These are phyloP conservation scores for Sporobolomyces pararoseus DNA, from an alignment of 768 basidiomycete species.

Conservation along the genomic window DNA sequence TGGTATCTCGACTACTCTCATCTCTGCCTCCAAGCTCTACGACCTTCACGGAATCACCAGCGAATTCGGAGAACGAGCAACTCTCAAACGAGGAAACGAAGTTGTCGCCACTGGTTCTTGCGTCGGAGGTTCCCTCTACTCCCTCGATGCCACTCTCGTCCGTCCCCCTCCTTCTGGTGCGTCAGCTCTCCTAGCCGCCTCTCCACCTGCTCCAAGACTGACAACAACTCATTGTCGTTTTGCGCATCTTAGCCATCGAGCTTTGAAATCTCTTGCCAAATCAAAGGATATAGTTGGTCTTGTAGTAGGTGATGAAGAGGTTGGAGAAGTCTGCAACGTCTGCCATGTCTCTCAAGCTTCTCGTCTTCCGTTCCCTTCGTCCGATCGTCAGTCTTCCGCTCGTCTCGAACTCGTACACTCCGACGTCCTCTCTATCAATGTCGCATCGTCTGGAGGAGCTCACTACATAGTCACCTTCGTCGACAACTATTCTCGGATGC, in stretches of 20 bases:
- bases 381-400: background rate
- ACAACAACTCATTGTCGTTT: conserved; percentile 8
- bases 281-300: background rate
- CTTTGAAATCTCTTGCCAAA: background rate
- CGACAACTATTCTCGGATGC: conserved; percentile 41
- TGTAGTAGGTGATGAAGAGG: background rate
- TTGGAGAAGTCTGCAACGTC: background rate
- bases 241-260: conserved; percentile 1
- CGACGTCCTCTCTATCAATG: conserved; percentile 3
- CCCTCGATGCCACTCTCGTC: background rate
- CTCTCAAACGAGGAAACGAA: background rate
- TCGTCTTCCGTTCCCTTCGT: background rate
- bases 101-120: conserved; percentile 11
- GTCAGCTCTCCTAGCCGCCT: conserved; percentile 5
- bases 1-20: conserved; percentile 8
- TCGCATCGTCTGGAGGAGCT: conserved; percentile 5
- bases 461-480: conserved; percentile 44
- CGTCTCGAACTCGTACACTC: conserved; percentile 7
- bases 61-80: background rate
- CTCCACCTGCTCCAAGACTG: background rate
- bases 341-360: conserved; percentile 10
- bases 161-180: background rate
- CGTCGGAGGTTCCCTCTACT: background rate
- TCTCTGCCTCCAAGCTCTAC: conserved; percentile 4
- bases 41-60: background rate